phyloP scores from a whole-genome alignment of 495 filamentous ascomycete species.

The Penicillium silybi region DNA sequence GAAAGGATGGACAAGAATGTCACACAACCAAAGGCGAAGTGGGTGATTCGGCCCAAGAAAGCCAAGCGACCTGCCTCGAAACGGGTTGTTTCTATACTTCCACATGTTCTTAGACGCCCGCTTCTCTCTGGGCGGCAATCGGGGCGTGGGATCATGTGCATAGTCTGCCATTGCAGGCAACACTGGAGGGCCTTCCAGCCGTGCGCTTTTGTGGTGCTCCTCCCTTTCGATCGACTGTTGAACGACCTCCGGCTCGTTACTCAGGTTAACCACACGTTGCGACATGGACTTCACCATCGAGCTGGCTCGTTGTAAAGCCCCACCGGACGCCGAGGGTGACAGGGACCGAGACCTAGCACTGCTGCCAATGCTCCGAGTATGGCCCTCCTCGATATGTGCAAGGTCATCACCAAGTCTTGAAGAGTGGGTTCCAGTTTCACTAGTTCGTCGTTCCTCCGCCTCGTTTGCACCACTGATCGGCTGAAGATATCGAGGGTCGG shows the following conservation, averaged over 20 bases:
- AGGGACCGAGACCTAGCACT: slow-evolving; percentile 53
- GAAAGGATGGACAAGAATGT: slow-evolving; percentile 81
- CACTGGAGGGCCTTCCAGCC: slow-evolving; percentile 52
- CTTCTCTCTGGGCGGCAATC: slow-evolving; percentile 25
- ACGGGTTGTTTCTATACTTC: slow-evolving; percentile 66
- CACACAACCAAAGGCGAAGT: slow-evolving; percentile 71
- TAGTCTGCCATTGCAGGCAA: slow-evolving; percentile 55
- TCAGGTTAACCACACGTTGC: slow-evolving; percentile 94
- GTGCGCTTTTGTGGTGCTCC: slow-evolving; percentile 51
- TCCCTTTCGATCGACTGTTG: slow-evolving; percentile 71
- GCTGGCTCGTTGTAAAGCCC: slow-evolving; percentile 71
- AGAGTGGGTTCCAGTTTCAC: slow-evolving; percentile 59
- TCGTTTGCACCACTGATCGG: slow-evolving; percentile 60
- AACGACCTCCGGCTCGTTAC: slow-evolving; percentile 78
- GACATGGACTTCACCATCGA: slow-evolving; percentile 97
- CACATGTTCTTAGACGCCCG: slow-evolving; percentile 40
- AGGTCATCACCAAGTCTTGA: slow-evolving; percentile 62
- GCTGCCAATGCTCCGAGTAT: slow-evolving; percentile 40
- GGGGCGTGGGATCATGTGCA: slow-evolving; percentile 49
- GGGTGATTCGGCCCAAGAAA: slow-evolving; percentile 75
- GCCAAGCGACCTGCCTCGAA: slow-evolving; percentile 82
- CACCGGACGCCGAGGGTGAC: slow-evolving; percentile 63
- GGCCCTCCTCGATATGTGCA: slow-evolving; percentile 49
- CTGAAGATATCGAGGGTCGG: slow-evolving; percentile 54
- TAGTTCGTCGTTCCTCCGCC: slow-evolving; percentile 51